A percentile compares a stretch with the other conserved stretches of the same genome.
These are phyloP conservation scores for Aspergillus egyptiacus DNA, from an alignment of 495 filamentous ascomycete genomes.

Conservation along the genomic window DNA sequence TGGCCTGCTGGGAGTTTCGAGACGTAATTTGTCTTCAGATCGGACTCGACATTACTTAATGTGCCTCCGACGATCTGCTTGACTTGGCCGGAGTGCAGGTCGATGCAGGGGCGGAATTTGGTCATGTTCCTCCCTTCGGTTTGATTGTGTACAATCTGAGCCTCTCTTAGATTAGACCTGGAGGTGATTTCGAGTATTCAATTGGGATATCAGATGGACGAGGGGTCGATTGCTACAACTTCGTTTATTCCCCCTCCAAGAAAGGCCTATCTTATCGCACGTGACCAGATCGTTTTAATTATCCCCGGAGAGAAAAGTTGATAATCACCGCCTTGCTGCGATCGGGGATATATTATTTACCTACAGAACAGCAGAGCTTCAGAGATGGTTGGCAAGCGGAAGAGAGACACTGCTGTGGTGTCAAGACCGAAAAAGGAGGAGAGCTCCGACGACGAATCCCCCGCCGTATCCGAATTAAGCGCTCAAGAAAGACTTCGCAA, in stretches of 20 bases:
- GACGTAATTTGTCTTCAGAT: slow-evolving; percentile 84
- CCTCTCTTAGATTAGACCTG: background rate
- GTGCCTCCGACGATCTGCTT: slow-evolving; percentile 98
- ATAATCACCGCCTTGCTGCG: background rate
- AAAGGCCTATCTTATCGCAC: slow-evolving; percentile 39
- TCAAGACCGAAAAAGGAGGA: slow-evolving; percentile 23
- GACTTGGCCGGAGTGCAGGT: slow-evolving; percentile 89
- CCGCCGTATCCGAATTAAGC: slow-evolving; percentile 20
- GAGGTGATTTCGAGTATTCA: background rate
- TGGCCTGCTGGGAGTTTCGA: slow-evolving; percentile 73
- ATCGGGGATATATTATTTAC: background rate
- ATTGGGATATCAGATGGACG: slow-evolving; percentile 20
- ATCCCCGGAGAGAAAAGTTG: background rate
- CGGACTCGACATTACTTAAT: slow-evolving; percentile 55
- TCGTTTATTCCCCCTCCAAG: background rate
- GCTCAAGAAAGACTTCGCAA: slow-evolving; percentile 59
- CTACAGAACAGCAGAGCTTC: background rate
- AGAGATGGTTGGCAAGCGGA: slow-evolving; percentile 34
- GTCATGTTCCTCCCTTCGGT: slow-evolving; percentile 58
- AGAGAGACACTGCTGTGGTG: slow-evolving; percentile 33
- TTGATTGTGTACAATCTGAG: background rate
- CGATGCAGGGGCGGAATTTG: slow-evolving; percentile 90
- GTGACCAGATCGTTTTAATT: slow-evolving; percentile 26
- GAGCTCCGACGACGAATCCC: slow-evolving; percentile 8
- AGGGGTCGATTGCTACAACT: slow-evolving; percentile 18